Percentiles rank a stretch among this genome's conserved stretches.
Conservation (phyloP, 352 stramenopile species). For the Blastocystis sp. region DNA sequence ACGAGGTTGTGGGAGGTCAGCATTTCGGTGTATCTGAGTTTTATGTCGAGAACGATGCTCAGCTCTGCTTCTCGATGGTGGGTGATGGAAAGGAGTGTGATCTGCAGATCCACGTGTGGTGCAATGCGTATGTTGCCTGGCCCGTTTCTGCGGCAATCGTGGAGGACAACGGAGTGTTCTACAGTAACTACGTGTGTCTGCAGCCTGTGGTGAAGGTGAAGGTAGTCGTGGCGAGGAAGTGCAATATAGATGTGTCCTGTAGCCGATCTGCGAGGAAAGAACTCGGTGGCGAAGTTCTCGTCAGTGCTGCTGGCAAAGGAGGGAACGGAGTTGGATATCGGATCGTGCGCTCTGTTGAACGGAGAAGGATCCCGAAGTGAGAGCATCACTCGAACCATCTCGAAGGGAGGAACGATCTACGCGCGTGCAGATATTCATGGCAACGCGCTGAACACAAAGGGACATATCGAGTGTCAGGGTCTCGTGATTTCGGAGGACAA, state of each 20-base stretch:
- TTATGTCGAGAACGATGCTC: conserved; percentile 39
- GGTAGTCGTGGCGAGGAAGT: neutral
- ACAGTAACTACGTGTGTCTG: conserved; percentile 60
- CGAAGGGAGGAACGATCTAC: conserved; percentile 39
- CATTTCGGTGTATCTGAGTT: conserved; percentile 58
- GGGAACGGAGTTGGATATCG: conserved; percentile 22
- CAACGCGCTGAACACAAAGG: conserved; percentile 48
- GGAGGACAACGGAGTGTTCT: conserved; percentile 59
- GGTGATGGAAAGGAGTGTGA: neutral
- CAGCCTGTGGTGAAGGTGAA: conserved; percentile 37
- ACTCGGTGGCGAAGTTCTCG: conserved; percentile 53
- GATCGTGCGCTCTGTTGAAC: conserved; percentile 10
- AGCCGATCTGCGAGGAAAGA: conserved; percentile 21
- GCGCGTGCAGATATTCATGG: conserved; percentile 54
- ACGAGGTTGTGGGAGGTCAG: conserved; percentile 16
- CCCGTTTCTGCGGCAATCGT: conserved; percentile 38
- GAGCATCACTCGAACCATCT: conserved; percentile 59
- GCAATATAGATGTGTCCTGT: conserved; percentile 42
- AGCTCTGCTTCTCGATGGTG: conserved; percentile 57
- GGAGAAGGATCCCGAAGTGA: conserved; percentile 34
- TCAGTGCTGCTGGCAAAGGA: conserved; percentile 53
- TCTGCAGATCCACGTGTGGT: conserved; percentile 44
- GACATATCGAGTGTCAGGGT: conserved; percentile 60
- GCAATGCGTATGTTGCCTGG: conserved; percentile 30
- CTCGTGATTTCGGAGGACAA: conserved; percentile 53